Evolutionary conservation across 345 rosid genomes (phyloP).

Genomic region (Heritiera fomes): DNA sequence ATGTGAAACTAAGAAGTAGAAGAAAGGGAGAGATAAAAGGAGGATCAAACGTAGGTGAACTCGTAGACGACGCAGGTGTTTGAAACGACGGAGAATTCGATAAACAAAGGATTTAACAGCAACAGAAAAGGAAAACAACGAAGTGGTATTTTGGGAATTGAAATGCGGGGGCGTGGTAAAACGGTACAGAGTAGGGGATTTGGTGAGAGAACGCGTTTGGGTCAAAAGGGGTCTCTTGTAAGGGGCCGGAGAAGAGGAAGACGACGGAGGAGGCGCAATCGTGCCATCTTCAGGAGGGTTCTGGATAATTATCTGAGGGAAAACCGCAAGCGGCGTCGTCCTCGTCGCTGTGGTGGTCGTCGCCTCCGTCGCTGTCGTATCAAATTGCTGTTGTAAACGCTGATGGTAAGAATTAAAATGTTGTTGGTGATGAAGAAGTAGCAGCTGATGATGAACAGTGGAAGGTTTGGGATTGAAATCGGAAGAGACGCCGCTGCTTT

Average conservation of each 20-base stretch:
- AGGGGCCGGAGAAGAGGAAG: constrained; percentile 51
- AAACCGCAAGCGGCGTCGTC: constrained; percentile 2
- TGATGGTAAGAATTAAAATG: constrained; percentile 16
- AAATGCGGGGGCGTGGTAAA: constrained; percentile 33
- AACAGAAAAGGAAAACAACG: constrained; percentile 41
- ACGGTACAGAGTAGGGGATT: constrained; percentile 58
- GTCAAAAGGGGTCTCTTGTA: constrained; percentile 65
- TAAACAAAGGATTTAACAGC: constrained; percentile 53
- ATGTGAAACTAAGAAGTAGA: constrained; percentile 79
- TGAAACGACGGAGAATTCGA: constrained; percentile 50
- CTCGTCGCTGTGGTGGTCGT: not conserved
- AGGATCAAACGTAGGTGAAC: constrained; percentile 67
- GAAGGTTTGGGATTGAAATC: constrained; percentile 73
- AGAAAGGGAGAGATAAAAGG: constrained; percentile 69
- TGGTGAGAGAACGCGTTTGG: constrained; percentile 47
- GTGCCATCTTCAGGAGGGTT: constrained; percentile 49
- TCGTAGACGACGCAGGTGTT: constrained; percentile 48
- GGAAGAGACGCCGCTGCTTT: constrained; percentile 99
- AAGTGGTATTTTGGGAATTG: constrained; percentile 21
- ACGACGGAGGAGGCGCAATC: constrained; percentile 39
- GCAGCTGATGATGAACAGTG: constrained; percentile 30
- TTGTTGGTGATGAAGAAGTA: not conserved
- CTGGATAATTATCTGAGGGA: constrained; percentile 40
- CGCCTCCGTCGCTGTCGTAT: constrained; percentile 3
- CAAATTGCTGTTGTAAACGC: constrained; percentile 21